phyloP scores from a whole-genome alignment of 345 rosid genomes.

The Xanthoceras sorbifolium region DNA sequence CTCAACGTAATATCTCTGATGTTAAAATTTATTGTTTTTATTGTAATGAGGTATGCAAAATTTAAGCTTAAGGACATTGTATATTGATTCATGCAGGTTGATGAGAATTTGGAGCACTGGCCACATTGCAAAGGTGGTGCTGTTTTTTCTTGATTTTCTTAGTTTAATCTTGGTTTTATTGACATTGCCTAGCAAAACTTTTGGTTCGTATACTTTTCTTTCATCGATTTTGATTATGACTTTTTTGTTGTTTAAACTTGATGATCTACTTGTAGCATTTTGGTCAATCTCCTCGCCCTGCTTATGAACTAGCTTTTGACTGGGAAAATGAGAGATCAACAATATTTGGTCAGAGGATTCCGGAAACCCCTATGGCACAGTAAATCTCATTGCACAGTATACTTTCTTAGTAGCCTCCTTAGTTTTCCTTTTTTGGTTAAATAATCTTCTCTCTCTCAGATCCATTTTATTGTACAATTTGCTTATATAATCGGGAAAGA shows the following conservation, averaged over 20 bases:
- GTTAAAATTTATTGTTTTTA: not conserved
- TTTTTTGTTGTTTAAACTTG: slow-evolving; percentile 2
- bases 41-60: not conserved
- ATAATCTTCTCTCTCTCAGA: slow-evolving; percentile 53
- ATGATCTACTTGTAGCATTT: slow-evolving; percentile 60
- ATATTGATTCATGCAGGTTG: slow-evolving; percentile 49
- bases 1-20: not conserved
- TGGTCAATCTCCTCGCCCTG: slow-evolving; percentile 91
- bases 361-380: slow-evolving; percentile 67
- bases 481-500: slow-evolving; percentile 89
- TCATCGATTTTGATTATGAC: not conserved
- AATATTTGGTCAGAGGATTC: slow-evolving; percentile 91
- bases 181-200: not conserved
- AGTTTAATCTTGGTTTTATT: not conserved
- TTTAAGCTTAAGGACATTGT: not conserved
- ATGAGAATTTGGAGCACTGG: slow-evolving; percentile 93
- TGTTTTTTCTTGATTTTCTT: no score
- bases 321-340: slow-evolving; percentile 96
- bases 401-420: not conserved
- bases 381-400: slow-evolving; percentile 10
- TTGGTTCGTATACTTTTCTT: not conserved
- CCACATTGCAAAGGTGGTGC: slow-evolving; percentile 73
- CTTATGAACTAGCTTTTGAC: slow-evolving; percentile 98
- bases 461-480: slow-evolving; percentile 92
- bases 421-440: not conserved